Evolutionary conservation across 106 monocot genomes (phyloP), one percentile per base, ranked within the genome.

Genomic region (Apostasia ramifera): DNA sequence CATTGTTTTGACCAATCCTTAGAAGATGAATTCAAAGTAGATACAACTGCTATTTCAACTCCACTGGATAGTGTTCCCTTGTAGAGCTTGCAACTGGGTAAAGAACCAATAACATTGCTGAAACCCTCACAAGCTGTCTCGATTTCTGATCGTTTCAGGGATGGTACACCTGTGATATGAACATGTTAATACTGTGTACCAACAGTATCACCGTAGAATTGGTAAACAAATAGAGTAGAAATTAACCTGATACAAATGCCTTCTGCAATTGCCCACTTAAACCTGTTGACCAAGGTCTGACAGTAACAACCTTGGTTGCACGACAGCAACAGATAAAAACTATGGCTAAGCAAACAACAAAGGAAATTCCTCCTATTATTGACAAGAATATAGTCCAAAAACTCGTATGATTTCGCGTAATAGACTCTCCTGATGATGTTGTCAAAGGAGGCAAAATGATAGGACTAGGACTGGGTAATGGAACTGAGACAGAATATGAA

Each of bases 11-110:
- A 70, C 85, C 85, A 85, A 55, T 85, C 47, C 49, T 52, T 57
- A 49, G 78, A 61, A 62, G 81, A 75, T 12, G 55, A 57, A 2
- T 67, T 40, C 11, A 56, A 9, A 50, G 78, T 78, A 60, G 85
- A 85, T 9, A 70, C 55, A 45, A 85, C 85, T 6, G 85, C 85
- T 74, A 85, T 85, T 75, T 85, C 85, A 61, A 77, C 77, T 59
- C 85, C 85, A 71, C 68, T 81, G 1, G 85, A 85, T 10, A 85
- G 71, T 43, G 85, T 85, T 55, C 85, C 85, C 69, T 85, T 85
- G 67, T 85, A 85, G 37, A 85, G 53, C 64, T 61, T 78, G 54
- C 73, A 71, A 52, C 78, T 70, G 1, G 73, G 48, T 68, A 73
- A 42, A 53, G 77, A 70, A 1, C 70, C 74, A 38, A 85, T 81